Base-by-base conservation (phyloP, 805 yeast species). In the Kluyveromyces aestuarii region DNA sequence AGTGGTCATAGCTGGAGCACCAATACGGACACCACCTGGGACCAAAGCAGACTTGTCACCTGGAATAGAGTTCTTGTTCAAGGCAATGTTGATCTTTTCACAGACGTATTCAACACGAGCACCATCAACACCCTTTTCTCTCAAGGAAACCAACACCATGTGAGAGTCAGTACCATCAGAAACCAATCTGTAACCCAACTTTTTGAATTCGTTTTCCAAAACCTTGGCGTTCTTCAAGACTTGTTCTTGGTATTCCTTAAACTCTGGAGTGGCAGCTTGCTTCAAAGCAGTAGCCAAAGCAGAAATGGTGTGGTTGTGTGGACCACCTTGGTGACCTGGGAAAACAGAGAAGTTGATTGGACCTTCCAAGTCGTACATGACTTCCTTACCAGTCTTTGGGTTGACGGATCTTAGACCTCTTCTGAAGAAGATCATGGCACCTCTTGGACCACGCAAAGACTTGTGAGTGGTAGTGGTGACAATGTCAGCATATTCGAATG, bases 241-340 rank as follows among this genome's bases (percentile, higher is more conserved):
- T 65, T 86, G 86, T 63, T 76, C 66, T 75, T 93, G 99, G 74
- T 91, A 91, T 64, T 80, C 85, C 69, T 80, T 85, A 74, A 84
- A 93, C 70, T 90, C 97, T 52, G 95, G 95, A 46, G 87, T 75
- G 55, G 80, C 76, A 52, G 96, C 95, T 75, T 93, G 99, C 69
- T 89, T 89, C 68, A 93, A 80, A 46, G 99, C 98, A 55, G 90
- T 93, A 16, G 98, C 97, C 62, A 93, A 74, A 36, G 98, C 99
- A 59, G 97, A 84, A 67, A 93, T 93, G 58, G 99, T 93, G 75
- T 93, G 99, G 78, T 93, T 93, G 74, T 93, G 98, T 62, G 99
- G 99, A 68, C 99, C 99, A 77, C 99, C 99, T 77, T 93, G 99
- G 73, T 93, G 99, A 58, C 96, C 99, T 63, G 99, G 99, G 91